Evolutionary conservation across 805 yeast species (phyloP), one percentile per base, ranked within the genome.

Genomic region (Pichia nakasei): DNA sequence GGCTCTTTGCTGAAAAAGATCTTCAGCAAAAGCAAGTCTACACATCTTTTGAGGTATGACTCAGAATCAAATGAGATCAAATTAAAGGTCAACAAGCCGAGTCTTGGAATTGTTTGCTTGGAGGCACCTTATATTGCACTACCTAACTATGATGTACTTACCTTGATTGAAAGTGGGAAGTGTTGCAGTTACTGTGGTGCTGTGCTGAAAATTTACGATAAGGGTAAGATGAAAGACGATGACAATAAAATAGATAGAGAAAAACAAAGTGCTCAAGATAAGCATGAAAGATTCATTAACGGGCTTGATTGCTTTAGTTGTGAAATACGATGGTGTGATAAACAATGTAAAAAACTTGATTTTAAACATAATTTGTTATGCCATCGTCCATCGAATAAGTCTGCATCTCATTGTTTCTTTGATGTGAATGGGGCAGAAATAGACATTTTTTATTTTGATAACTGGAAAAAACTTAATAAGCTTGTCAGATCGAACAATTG

Each of bases 291-390:
- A 20, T 61, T 50, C 35, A 26, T 61, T 21, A 55, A 46, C 20
- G 66, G 65, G 1, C 46, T 61, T 20, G 66, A 61, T 42, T 61
- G 66, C 38, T 53, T 52, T 37, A 51, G 48, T 19, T 61, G 65
- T 49, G 44, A 49, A 24, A 45, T 45, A 5, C 48, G 57, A 33
- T 61, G 66, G 66, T 61, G 66, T 43, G 57, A 60, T 24, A 44
- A 46, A 17, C 44, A 45, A 18, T 61, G 66, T 42, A 52, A 54
- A 15, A 53, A 52, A 11, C 41, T 54, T 19, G 65, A 61, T 45
- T 49, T 54, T 27, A 52, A 46, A 34, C 66, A 61, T 43, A 21
- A 35, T 1, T 13, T 57, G 5, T 38, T 61, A n/a, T 40, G 44
- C 41, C 66, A 61, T 46, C 46, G 54, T 13, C 65, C 66, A 1